A percentile compares a stretch with the other conserved stretches of the same genome.
These are phyloP conservation scores for Zygosaccharomyces bisporus DNA, from an alignment of 805 yeast species.

Conservation along the genomic window DNA sequence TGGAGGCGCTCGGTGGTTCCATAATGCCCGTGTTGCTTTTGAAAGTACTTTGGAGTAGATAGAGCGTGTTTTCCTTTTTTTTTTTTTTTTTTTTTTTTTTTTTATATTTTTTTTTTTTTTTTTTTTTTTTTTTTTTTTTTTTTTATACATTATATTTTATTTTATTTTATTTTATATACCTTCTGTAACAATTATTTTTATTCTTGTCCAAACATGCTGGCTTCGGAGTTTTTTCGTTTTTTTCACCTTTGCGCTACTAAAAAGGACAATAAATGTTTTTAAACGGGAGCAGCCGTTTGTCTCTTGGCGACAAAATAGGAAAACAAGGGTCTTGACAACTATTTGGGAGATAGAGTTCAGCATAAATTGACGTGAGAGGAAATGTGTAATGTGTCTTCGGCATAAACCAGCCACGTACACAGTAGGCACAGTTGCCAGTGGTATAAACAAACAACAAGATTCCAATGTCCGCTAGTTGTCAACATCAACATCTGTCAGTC, in stretches of 20 bases:
- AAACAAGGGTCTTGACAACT: background rate
- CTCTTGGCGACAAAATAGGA: background rate
- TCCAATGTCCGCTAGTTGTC: background rate
- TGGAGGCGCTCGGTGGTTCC: conserved; percentile 30
- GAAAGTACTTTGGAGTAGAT: conserved; percentile 16
- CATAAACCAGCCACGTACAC: background rate
- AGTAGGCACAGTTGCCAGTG: too few species aligned
- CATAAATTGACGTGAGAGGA: too few species aligned
- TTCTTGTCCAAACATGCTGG: conserved; percentile 4
- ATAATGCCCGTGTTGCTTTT: conserved; percentile 23
- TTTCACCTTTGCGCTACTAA: background rate
- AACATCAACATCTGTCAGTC: too few species aligned
- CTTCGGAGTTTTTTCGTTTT: conserved; percentile 3
- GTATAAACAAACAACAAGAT: background rate
- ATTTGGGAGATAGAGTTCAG: background rate
- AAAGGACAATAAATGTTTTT: background rate
- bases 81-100: conserved; percentile 1
- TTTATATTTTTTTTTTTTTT: background rate
- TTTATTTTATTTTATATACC: background rate
- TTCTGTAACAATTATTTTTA: conserved; percentile 1
- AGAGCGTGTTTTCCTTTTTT: background rate
- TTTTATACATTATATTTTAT: background rate
- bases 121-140: background rate
- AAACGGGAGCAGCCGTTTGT: background rate
- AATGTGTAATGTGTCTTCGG: too few species aligned